Evolutionary conservation across 768 basidiomycete genomes (phyloP).

Genomic region (Tulasnella sp.): DNA sequence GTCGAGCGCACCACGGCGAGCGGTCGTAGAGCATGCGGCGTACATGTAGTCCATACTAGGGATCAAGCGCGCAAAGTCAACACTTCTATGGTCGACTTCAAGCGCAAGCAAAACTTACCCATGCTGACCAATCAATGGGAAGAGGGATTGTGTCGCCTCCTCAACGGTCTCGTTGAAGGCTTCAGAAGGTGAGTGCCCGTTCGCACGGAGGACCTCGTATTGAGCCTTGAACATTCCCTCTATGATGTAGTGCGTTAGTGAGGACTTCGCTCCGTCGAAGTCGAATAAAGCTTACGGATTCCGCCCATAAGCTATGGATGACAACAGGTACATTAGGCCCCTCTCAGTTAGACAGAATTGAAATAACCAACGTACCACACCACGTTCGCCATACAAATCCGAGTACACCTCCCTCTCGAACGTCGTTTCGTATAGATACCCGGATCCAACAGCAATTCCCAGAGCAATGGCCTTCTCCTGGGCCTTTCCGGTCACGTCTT

Average conservation of each 20-base stretch:
- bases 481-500: constrained; percentile 96
- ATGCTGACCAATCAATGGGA: constrained; percentile 90
- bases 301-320: constrained; percentile 78
- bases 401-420: constrained; percentile 99
- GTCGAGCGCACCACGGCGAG: constrained; percentile 96
- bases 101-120: constrained; percentile 45
- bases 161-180: constrained; percentile 99
- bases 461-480: constrained; percentile 94
- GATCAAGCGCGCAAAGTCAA: constrained; percentile 23
- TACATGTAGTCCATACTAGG: constrained; percentile 97
- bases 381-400: constrained; percentile 98
- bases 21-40: constrained; percentile 97
- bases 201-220: constrained; percentile 93
- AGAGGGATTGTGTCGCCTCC: constrained; percentile 98
- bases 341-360: not conserved
- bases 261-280: not conserved
- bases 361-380: constrained; percentile 63
- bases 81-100: not conserved
- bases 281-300: constrained; percentile 52
- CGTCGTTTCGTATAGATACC: constrained; percentile 98
- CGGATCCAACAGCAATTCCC: constrained; percentile 89
- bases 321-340: not conserved
- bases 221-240: constrained; percentile 99
- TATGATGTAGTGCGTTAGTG: constrained; percentile 25
- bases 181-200: constrained; percentile 94